Evolutionary conservation across 2,329 filamentous ascomycete species (phyloP).

Genomic region (Trichoderma sp.): DNA sequence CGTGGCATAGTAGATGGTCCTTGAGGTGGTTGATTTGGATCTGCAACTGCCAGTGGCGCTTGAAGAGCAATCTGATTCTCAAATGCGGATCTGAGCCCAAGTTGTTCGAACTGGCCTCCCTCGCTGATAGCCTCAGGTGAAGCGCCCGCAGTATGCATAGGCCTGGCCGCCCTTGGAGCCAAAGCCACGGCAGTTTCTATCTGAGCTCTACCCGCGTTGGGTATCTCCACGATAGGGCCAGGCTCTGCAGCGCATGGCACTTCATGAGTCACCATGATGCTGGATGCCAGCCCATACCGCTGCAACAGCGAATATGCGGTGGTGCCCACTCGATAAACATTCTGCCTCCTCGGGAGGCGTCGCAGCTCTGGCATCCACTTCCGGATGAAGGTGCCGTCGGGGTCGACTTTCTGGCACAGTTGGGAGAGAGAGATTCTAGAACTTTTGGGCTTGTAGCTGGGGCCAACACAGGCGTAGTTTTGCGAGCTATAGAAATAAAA

Average conservation of each 20-base stretch:
- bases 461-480: conserved; percentile 77
- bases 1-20: not conserved
- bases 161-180: not conserved
- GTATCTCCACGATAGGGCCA: conserved; percentile 55
- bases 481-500: conserved; percentile 86
- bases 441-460: conserved; percentile 70
- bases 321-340: conserved; percentile 70
- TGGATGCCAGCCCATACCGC: conserved; percentile 54
- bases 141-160: not conserved
- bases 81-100: not conserved
- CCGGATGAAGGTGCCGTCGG: conserved; percentile 67
- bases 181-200: not conserved
- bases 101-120: not conserved
- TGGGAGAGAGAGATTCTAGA: not conserved
- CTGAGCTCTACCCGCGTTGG: not conserved
- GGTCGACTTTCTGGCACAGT: conserved; percentile 66
- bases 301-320: conserved; percentile 58
- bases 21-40: not conserved
- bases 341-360: conserved; percentile 52
- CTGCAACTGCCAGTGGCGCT: not conserved
- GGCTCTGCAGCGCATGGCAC: conserved; percentile 36
- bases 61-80: not conserved
- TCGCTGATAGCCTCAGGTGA: not conserved
- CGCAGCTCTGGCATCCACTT: conserved; percentile 71
- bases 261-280: conserved; percentile 68